Percentiles rank a stretch among this genome's conserved stretches.
Evolutionary conservation across 2,329 filamentous ascomycete genomes (phyloP).

Genomic region (Xylaria digitata): DNA sequence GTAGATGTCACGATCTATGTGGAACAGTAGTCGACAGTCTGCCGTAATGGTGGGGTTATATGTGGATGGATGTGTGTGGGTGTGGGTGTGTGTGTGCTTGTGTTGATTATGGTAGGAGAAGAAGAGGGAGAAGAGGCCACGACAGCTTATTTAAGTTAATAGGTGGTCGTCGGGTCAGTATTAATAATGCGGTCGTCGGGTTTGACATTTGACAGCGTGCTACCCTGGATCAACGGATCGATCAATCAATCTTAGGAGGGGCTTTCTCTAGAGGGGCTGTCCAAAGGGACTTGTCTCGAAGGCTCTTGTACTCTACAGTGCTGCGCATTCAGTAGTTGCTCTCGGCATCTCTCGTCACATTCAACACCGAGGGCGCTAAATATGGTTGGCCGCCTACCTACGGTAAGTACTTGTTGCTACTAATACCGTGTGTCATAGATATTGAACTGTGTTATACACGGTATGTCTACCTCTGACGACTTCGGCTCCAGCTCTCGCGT

Average conservation of each 20-base stretch:
- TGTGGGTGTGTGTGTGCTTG: background rate
- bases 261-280: background rate
- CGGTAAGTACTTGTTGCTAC: no score
- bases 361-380: no score
- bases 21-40: background rate
- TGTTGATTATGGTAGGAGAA: background rate
- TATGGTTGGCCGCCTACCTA: no score
- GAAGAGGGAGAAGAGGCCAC: conserved; percentile 23
- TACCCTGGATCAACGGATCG: background rate
- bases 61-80: background rate
- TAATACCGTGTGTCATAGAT: no score
- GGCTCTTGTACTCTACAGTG: conserved; percentile 41
- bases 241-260: no score
- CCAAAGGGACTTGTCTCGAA: conserved; percentile 7
- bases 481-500: conserved; percentile 38
- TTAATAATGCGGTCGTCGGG: conserved; percentile 37
- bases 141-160: conserved; percentile 28
- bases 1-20: conserved; percentile 12
- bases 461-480: conserved; percentile 36
- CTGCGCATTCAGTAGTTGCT: conserved; percentile 37
- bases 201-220: conserved; percentile 19
- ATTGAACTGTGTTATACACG: background rate
- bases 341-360: background rate
- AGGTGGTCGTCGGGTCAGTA: conserved; percentile 7
- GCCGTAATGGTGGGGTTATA: background rate